Base-by-base conservation (phyloP, 805 yeast species). In the Ogataea trehaloabstinens region DNA sequence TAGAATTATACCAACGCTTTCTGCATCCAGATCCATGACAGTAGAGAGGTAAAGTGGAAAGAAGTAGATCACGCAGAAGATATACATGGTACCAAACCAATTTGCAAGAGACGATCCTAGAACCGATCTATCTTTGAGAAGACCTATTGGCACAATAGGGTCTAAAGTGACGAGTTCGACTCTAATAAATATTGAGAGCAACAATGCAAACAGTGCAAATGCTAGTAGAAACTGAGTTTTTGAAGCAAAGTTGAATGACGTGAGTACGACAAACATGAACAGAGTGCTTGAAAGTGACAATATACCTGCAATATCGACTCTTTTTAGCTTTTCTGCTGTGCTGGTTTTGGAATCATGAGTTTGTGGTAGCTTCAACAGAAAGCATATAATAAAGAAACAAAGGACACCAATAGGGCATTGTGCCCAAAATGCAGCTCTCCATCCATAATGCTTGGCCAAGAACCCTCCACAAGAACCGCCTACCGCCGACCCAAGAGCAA, bases 401-500 rank as follows among this genome's bases (percentile, higher is more conserved):
- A 37, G 19, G 8, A 56, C 19, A 4, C 78, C 73, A 67, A 78
- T 61, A 13, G 84, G 80, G 19, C 73, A 66, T 55, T 81, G 83
- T 27, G 70, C 45, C 49, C 73, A 59, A 54, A 80, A 80, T 17
- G 82, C 78, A 58, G 64, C 67, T 56, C 91, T 68, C 95, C 85
- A 80, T 24, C 85, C 85, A 39, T 69, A 66, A 24, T 45, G 45
- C 44, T 78, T 80, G 17, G 80, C 71, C 27, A 80, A 62, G 51
- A 77, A 57, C 3, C 89, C 89, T 62, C 66, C 82, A 24, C 76
- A 57, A 2, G 78, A 58, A 1, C 91, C 91, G 31, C 73, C 61
- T 1, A 30, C 22, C 7, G 85, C 80, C 3, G 88, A 82, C 3
- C 97, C 97, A 20, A 82, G 53, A 3, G 93, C 93, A 56, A 73